Conservation (phyloP, 2,329 filamentous ascomycete genomes). For the Penicillium glabrum region DNA sequence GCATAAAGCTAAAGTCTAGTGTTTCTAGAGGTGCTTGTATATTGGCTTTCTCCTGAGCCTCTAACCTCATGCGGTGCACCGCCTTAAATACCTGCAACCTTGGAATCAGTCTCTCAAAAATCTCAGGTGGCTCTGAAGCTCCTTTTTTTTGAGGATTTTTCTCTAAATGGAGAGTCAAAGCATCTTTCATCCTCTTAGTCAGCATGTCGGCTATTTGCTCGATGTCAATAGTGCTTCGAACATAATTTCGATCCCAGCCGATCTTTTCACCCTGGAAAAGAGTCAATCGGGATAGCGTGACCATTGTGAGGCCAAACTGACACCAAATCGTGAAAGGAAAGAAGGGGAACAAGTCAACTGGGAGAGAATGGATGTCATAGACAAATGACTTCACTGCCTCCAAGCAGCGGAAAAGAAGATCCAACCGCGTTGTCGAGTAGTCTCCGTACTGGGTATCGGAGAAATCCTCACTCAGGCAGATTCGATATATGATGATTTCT, state of each 20-base stretch:
- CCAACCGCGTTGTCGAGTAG: slow-evolving; percentile 44
- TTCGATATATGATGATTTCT: slow-evolving; percentile 27
- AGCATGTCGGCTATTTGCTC: slow-evolving; percentile 16
- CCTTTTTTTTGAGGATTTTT: neutral
- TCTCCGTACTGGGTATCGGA: slow-evolving; percentile 40
- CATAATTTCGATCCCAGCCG: slow-evolving; percentile 28
- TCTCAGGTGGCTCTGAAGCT: slow-evolving; percentile 7
- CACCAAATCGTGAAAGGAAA: slow-evolving; percentile 49
- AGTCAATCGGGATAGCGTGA: slow-evolving; percentile 25
- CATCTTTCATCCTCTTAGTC: slow-evolving; percentile 18
- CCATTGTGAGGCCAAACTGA: slow-evolving; percentile 49
- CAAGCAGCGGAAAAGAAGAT: slow-evolving; percentile 53
- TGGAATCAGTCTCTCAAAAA: slow-evolving; percentile 7
- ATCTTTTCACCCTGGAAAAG: slow-evolving; percentile 18
- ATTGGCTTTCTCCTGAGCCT: slow-evolving; percentile 6
- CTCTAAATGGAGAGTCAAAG: neutral
- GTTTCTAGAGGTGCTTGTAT: neutral
- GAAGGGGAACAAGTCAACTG: slow-evolving; percentile 45
- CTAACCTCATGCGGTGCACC: slow-evolving; percentile 11
- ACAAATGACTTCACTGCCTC: slow-evolving; percentile 52
- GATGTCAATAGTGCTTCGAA: slow-evolving; percentile 21
- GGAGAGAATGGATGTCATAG: slow-evolving; percentile 49
- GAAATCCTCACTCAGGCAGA: slow-evolving; percentile 33
- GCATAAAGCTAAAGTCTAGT: slow-evolving; percentile 9
- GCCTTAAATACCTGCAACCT: slow-evolving; percentile 12